Base-by-base conservation (phyloP, 2,329 filamentous ascomycete species). In the Penicillium concentricum region DNA sequence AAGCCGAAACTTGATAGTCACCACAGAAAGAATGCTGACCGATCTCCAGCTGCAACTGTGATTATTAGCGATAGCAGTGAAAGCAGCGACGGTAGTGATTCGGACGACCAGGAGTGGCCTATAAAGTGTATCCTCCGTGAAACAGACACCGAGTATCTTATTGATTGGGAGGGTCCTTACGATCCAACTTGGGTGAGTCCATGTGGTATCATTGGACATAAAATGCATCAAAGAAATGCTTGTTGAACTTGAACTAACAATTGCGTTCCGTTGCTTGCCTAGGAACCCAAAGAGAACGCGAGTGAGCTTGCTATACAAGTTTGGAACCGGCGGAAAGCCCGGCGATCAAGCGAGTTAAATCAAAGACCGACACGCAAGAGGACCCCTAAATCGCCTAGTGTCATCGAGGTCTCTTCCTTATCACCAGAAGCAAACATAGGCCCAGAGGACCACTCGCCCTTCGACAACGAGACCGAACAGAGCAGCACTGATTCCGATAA, bases 61-160 rank as follows among this genome's bases (percentile, higher is more conserved):
- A n/a, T 30, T 34, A 32, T 46, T n/a, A 49, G 38, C 30, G 42
- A 44, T 30, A 52, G 51, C 52, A 57, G 46, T 45, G 37, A 60
- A 37, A 63, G 50, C 47, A 56, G 34, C 30, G 39, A 51, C 26
- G 34, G 50, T 24, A 45, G 47, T 38, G 41, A 45, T 13, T 37
- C 67, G 45, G 63, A 51, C n/a, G 67, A 70, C 42, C 64, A 69
- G 57, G 70, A 74, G 62, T 74, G 64, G 59, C 66, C 65, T 53
- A 73, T 74, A 41, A 72, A 72, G 51, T 66, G 65, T 57, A 74
- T 75, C 46, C 64, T 75, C 54, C 69, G 69, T 59, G 73, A 76
- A 62, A 67, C 66, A 32, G 55, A 64, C 43, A 61, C 63, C 18
- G 64, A 72, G 47, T 76, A 75, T 61, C 63, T 76, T 28, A 72